Evolutionary conservation across 139 green algal species (phyloP), one percentile per base, ranked within the genome.

Genomic region (Picochlorum sp.): DNA sequence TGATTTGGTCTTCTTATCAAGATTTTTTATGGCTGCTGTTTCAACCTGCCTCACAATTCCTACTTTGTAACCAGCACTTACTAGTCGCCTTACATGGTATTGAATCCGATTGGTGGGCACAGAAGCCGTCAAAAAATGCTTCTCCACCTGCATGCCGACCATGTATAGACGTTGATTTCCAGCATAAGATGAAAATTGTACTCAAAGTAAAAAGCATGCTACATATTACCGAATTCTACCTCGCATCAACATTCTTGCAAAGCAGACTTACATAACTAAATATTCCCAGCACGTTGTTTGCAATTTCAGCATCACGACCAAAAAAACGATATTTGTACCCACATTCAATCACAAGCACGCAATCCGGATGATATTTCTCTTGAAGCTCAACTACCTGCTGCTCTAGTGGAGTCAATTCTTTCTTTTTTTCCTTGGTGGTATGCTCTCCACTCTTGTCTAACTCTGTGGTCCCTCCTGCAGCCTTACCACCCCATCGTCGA

Each of bases 281-380:
- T 36, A 59, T 65, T 35, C 24, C 20, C 6, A 50, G 12, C 20
- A 78, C 67, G 20, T 31, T 61, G 1, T 71, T 32, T 24, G 74
- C 87, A 14, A 73, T 59, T 49, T 89, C 81, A 3, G 90, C 90
- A 64, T 97, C 90, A 7, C 80, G 65, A 2, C 88, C 90, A 73
- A 94, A 97, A 25, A 97, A 85, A 0, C 79, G 63, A 20, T 83
- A 70, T 68, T 83, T 84, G 81, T 92, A 92, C 12, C 84, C 84
- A 22, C 92, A 84, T 73, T 94, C 88, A 8, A 95, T 75, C 3
- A 87, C 35, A 5, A 96, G 70, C 26, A 96, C 33, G 3, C 84
- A 72, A 24, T 67, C 78, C 5, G 81, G 83, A 62, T 95, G 53
- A 47, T 47, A 47, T 28, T 65, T 12, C 5, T 35, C 20, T 51